Base-by-base conservation (phyloP, 345 rosid genomes). In the Raphanus raphanistrum region DNA sequence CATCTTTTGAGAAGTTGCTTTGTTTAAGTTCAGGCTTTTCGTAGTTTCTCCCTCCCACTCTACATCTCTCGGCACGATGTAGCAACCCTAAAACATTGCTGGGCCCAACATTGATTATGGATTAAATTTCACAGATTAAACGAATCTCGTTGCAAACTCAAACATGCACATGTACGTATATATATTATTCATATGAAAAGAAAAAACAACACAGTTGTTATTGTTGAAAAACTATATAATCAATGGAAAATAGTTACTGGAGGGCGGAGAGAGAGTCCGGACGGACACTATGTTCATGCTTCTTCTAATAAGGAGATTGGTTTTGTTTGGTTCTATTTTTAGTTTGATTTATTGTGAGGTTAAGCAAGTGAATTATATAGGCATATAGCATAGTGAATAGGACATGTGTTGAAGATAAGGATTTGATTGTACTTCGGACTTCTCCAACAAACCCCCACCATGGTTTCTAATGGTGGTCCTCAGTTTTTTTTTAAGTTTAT, bases 1-100 rank as follows among this genome's bases (percentile, higher is more conserved):
- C 96, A 63, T 92, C 98, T 83, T 87, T 92, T 5, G 86, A 86
- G 82, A 92, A 92, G 69, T 87, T 82, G 31, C 85, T 92, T 83
- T 82, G 84, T 70, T 86, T 87, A 71, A 84, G 86, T 79, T 90
- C 88, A 1, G 89, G 88, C 63, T 89, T 79, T 1, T 80, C 74
- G 72, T 90, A 87, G 69, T 84, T 88, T 80, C 82, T 88, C 84
- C 89, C 81, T 81, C 86, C 85, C 70, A 84, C 70, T 78, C 89
- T 84, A 41, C 87, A 89, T 62, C 92, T 89, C 81, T 83, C 89
- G 21, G 84, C 90, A 31, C 86, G 84, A 15, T 90, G 93, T 62
- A 80, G 81, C 10, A 85, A 71, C 36, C 88, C 96, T 90, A 81
- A 52, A 67, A 36, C n/a, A 21, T 33, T 21, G 8, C n/a, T n/a